phyloP scores from a whole-genome alignment of 441 rosid species.

The Macaranga tanarius region DNA sequence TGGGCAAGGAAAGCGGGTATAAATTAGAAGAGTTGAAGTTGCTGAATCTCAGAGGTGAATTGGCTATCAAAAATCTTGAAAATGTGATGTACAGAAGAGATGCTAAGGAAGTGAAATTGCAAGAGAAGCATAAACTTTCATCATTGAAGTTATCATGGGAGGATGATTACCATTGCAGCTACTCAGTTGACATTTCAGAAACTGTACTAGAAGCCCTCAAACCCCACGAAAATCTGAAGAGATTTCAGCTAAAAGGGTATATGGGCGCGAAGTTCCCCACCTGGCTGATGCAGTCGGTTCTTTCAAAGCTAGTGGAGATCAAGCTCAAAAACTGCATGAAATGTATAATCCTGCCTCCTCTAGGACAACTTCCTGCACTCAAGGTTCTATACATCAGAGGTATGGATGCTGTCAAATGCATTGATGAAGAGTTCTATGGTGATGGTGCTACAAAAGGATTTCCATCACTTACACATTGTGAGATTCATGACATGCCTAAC shows the following conservation, averaged over 20 bases:
- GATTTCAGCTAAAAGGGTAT: constrained; percentile 21
- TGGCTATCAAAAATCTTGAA: constrained; percentile 6
- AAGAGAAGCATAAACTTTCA: constrained; percentile 4
- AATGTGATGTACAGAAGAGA: not conserved
- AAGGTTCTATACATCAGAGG: constrained; percentile 24
- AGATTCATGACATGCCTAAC: constrained; percentile 6
- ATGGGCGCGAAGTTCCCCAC: constrained; percentile 8
- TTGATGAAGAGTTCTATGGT: constrained; percentile 20
- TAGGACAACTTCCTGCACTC: constrained; percentile 26
- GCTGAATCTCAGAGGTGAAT: constrained; percentile 12
- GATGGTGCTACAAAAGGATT: not conserved
- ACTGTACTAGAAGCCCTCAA: constrained; percentile 22
- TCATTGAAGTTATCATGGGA: not conserved
- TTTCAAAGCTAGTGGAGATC: constrained; percentile 18
- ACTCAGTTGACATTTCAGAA: not conserved
- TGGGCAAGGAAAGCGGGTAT: not conserved
- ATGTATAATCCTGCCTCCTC: constrained; percentile 16
- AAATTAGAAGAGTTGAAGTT: constrained; percentile 9
- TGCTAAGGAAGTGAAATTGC: not conserved
- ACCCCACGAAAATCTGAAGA: constrained; percentile 21
- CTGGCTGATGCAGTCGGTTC: constrained; percentile 15
- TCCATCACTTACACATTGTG: not conserved
- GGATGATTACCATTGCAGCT: not conserved
- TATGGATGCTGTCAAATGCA: constrained; percentile 19
- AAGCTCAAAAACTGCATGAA: constrained; percentile 18